These are phyloP conservation scores for Apiospora marii DNA, from an alignment of 2,329 filamentous ascomycete species.

Conservation along the genomic window DNA sequence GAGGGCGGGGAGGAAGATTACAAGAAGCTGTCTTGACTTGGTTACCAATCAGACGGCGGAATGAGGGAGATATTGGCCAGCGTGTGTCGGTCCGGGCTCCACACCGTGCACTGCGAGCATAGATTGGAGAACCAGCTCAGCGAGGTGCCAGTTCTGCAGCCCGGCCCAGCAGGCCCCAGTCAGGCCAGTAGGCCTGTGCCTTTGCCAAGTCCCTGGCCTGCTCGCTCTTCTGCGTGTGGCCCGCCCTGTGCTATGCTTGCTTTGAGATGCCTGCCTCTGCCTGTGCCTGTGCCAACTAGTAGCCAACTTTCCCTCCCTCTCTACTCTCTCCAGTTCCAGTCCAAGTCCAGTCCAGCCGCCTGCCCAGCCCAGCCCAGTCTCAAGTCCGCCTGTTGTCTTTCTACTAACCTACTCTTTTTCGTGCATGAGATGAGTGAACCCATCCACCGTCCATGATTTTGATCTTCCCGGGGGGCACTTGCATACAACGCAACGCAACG, in stretches of 20 bases:
- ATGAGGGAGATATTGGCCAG: conserved; percentile 8
- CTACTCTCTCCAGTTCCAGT: neutral
- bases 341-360: neutral
- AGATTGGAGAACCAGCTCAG: conserved; percentile 3
- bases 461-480: conserved; percentile 19
- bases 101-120: neutral
- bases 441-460: conserved; percentile 19
- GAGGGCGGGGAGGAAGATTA: conserved; percentile 13
- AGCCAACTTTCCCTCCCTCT: conserved; percentile 16
- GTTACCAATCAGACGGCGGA: conserved; percentile 13
- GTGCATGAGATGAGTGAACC: conserved; percentile 14
- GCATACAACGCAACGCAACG: conserved; percentile 17
- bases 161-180: neutral
- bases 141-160: neutral
- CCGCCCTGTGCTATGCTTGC: neutral
- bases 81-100: conserved; percentile 7
- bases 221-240: neutral
- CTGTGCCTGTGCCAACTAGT: conserved; percentile 18
- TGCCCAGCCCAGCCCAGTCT: conserved; percentile 1
- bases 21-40: neutral
- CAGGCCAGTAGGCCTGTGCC: neutral
- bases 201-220: neutral
- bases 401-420: conserved; percentile 15
- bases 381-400: neutral
- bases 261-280: neutral